Percentiles rank a stretch among this genome's conserved stretches.
These are phyloP conservation scores for Ettlia oleoabundans DNA, from an alignment of 139 green algal species.

Conservation along the genomic window DNA sequence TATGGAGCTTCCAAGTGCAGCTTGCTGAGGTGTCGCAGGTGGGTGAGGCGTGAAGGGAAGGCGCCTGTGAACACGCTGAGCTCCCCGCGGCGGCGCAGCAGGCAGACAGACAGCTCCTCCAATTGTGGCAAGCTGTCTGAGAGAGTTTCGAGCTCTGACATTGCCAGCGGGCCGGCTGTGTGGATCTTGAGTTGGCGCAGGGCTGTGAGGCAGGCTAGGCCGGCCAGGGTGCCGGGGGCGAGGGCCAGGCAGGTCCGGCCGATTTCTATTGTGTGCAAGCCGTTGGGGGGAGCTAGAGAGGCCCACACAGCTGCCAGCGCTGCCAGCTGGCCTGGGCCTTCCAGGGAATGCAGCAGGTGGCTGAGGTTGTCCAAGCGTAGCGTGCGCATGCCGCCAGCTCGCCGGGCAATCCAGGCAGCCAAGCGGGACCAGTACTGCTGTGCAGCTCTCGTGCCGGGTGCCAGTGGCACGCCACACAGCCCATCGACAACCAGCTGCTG, in stretches of 20 bases:
- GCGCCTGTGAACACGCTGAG: constrained; percentile 5
- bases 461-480: background rate
- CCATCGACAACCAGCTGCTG: background rate
- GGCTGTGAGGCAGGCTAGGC: background rate
- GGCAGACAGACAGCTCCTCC: constrained; percentile 3
- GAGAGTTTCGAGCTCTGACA: background rate
- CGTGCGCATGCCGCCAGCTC: constrained; percentile 1
- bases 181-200: background rate
- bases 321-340: background rate
- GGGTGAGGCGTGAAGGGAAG: constrained; percentile 6
- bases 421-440: background rate
- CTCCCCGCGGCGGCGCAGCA: background rate
- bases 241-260: background rate
- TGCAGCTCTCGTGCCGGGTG: background rate
- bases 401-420: background rate
- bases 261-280: background rate
- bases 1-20: constrained; percentile 20
- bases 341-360: constrained; percentile 8
- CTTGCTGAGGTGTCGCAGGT: background rate
- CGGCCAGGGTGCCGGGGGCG: background rate
- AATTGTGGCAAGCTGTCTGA: background rate
- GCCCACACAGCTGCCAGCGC: background rate
- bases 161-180: background rate
- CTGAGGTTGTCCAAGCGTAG: constrained; percentile 12
- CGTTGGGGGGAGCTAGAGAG: background rate